phyloP scores from a whole-genome alignment of 78 protist genomes.

The Dictyostelium discoideum region dicty_2.7 NC_007088.5:2713001-2713500 shows the following conservation, averaged over 20 bases:
- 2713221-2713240: too few relatives aligned
- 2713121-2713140: constrained; percentile 57
- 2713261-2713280: neutral
- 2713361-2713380: neutral
- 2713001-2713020: constrained; percentile 55
- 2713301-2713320: constrained; percentile 29
- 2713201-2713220: too few relatives aligned
- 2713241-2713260: neutral
- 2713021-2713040: constrained; percentile 42
- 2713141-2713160: constrained; percentile 61
- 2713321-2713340: neutral
- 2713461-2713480: constrained; percentile 23
- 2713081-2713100: constrained; percentile 15
- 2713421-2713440: constrained; percentile 37
- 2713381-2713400: neutral
- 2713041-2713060: neutral
- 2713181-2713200: neutral
- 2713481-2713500: constrained; percentile 31
- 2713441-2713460: constrained; percentile 33
- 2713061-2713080: constrained; percentile 2
- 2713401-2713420: constrained; percentile 5
- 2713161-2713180: constrained; percentile 42
- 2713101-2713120: neutral
- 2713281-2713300: constrained; percentile 20
- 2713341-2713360: constrained; percentile 7